Percentiles rank a stretch among this genome's conserved stretches.
Evolutionary conservation across 2,329 filamentous ascomycete genomes (phyloP).

Genomic region (Fusarium abutilonis): DNA sequence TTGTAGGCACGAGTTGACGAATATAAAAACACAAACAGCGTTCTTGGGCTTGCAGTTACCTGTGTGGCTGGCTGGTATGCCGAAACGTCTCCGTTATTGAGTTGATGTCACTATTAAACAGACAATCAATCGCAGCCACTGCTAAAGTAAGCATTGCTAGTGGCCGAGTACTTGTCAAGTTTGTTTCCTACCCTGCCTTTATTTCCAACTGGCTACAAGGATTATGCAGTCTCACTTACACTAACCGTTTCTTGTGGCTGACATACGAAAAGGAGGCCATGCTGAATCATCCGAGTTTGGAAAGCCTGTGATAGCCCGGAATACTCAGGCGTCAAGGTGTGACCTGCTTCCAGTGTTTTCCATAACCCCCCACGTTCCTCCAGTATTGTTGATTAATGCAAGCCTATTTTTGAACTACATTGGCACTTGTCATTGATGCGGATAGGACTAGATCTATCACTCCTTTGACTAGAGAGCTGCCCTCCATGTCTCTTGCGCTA

Average conservation of each 20-base stretch:
- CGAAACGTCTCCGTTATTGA: neutral
- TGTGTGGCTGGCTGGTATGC: constrained; percentile 10
- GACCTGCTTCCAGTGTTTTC: constrained; percentile 7
- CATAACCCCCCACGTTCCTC: constrained; percentile 6
- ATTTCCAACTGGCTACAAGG: too few relatives aligned
- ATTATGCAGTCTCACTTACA: too few relatives aligned
- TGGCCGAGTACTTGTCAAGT: too few relatives aligned
- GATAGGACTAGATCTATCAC: neutral
- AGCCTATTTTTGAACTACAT: neutral
- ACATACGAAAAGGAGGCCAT: neutral
- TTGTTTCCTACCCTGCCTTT: too few relatives aligned
- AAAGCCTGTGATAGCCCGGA: neutral
- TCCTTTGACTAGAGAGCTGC: constrained; percentile 1
- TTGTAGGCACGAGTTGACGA: neutral
- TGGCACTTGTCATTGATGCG: neutral
- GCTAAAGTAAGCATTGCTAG: too few relatives aligned
- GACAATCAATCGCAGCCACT: too few relatives aligned
- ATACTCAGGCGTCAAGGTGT: neutral
- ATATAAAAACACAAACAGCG: constrained; percentile 1
- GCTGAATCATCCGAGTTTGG: constrained; percentile 1
- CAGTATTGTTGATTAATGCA: constrained; percentile 13
- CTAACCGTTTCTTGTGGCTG: too few relatives aligned
- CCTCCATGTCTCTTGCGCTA: constrained; percentile 7
- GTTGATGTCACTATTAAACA: neutral
- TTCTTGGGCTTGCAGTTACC: neutral